Evolutionary conservation across 2,329 filamentous ascomycete genomes (phyloP).

Genomic region (Incumbomyces lentus): DNA sequence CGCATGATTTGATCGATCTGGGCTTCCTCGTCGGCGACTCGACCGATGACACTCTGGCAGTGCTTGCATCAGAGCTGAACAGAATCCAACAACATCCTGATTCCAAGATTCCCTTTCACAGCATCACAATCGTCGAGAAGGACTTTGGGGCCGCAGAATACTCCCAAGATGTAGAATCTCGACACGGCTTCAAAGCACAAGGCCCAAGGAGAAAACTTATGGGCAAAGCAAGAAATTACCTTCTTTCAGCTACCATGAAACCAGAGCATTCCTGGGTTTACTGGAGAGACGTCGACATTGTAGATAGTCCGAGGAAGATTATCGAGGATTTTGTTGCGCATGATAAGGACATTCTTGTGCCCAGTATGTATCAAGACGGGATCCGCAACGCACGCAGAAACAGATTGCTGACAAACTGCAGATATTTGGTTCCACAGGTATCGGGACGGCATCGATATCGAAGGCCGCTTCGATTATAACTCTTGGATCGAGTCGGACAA

Average conservation of each 20-base stretch:
- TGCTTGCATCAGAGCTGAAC: constrained; percentile 73
- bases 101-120: constrained; percentile 75
- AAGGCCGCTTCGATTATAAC: constrained; percentile 98
- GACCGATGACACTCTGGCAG: constrained; percentile 80
- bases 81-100: constrained; percentile 68
- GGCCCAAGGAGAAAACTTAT: constrained; percentile 83
- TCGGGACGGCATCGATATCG: constrained; percentile 68
- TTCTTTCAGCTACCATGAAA: constrained; percentile 73
- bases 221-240: constrained; percentile 82
- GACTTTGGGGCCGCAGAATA: constrained; percentile 63
- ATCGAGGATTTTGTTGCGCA: constrained; percentile 93
- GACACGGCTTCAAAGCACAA: constrained; percentile 79
- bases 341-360: constrained; percentile 84
- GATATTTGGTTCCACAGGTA: constrained; percentile 98
- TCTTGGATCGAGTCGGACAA: constrained; percentile 94
- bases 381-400: background rate
- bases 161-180: constrained; percentile 70
- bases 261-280: constrained; percentile 97
- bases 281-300: constrained; percentile 95
- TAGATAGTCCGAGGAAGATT: constrained; percentile 76
- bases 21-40: constrained; percentile 91
- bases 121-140: constrained; percentile 77
- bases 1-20: constrained; percentile 88
- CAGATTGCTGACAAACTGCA: constrained; percentile 30
- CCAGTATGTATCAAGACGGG: constrained; percentile 55